phyloP scores from a whole-genome alignment of 2,329 filamentous ascomycete genomes.

The Hansfordia pulvinata region DNA sequence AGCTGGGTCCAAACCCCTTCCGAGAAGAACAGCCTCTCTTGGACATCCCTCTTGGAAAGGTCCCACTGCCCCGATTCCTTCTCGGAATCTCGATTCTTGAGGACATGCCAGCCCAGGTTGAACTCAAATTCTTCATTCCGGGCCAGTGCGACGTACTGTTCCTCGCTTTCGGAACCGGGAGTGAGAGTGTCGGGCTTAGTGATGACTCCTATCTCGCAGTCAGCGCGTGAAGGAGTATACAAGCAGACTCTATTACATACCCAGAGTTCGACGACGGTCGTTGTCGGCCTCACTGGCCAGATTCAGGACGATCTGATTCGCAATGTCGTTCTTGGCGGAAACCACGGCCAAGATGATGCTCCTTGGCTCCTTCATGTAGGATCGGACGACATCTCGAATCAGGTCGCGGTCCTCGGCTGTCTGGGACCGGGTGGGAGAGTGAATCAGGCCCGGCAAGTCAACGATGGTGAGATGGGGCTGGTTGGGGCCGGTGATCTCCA shows the following conservation, averaged over 20 bases:
- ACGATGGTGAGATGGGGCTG: conserved; percentile 41
- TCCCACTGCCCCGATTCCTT: conserved; percentile 12
- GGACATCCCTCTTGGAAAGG: conserved; percentile 20
- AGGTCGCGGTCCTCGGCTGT: conserved; percentile 26
- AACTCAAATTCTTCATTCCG: conserved; percentile 31
- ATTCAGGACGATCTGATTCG: conserved; percentile 42
- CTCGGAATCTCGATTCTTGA: conserved; percentile 30
- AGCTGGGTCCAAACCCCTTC: conserved; percentile 23
- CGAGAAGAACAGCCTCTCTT: conserved; percentile 29
- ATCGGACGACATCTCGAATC: conserved; percentile 31
- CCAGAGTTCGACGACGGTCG: conserved; percentile 28
- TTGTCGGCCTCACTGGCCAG: conserved; percentile 22
- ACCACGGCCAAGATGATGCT: conserved; percentile 49
- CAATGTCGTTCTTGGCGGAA: conserved; percentile 40
- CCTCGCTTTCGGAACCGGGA: conserved; percentile 24
- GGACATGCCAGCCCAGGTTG: conserved; percentile 37
- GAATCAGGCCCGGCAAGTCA: conserved; percentile 43
- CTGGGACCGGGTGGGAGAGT: conserved; percentile 31
- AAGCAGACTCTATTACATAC: too few relatives aligned
- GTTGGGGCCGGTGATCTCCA: conserved; percentile 32
- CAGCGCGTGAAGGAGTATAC: too few relatives aligned
- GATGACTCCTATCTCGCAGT: too few relatives aligned
- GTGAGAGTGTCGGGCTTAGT: conserved; percentile 30
- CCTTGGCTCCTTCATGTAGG: conserved; percentile 40
- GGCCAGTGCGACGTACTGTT: conserved; percentile 24